These are phyloP conservation scores for Polyporus arcularius DNA, from an alignment of 768 basidiomycete species.

Conservation along the genomic window DNA sequence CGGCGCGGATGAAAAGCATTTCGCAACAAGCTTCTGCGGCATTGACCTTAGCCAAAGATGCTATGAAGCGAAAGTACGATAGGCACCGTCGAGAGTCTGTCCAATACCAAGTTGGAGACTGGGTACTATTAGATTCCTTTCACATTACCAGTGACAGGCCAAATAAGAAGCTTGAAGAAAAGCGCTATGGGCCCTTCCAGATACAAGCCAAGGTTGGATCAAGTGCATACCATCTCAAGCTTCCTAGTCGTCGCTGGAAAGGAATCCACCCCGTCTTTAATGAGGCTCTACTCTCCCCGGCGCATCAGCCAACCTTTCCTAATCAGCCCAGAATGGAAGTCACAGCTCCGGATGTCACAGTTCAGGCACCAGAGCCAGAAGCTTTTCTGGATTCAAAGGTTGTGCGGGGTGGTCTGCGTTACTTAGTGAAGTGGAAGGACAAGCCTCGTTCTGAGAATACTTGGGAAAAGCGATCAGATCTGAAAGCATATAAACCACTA, in stretches of 20 bases:
- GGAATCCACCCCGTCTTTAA: conserved; percentile 30
- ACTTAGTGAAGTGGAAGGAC: conserved; percentile 33
- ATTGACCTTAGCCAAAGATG: conserved; percentile 23
- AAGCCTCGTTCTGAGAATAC: conserved; percentile 17
- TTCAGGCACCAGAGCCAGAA: conserved; percentile 19
- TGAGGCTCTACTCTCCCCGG: conserved; percentile 14
- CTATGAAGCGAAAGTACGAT: conserved; percentile 31
- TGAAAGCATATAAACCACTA: neutral
- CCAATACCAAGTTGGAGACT: conserved; percentile 22
- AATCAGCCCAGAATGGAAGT: conserved; percentile 17
- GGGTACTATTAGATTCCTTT: conserved; percentile 30
- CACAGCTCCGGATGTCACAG: conserved; percentile 12
- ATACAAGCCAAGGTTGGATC: conserved; percentile 26
- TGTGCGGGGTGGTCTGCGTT: conserved; percentile 16
- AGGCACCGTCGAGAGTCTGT: neutral
- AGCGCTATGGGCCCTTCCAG: conserved; percentile 28
- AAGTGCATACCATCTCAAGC: conserved; percentile 24
- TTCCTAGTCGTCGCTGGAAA: conserved; percentile 29
- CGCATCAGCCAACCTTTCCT: conserved; percentile 11
- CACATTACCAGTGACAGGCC: conserved; percentile 29
- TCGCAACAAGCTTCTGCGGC: conserved; percentile 13
- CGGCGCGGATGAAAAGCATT: conserved; percentile 20
- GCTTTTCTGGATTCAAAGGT: conserved; percentile 23
- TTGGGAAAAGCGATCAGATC: conserved; percentile 18
- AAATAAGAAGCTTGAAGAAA: conserved; percentile 28